These are phyloP conservation scores for Beta vulgaris DNA, from an alignment of 148 eudicot species.

Conservation along the genomic window DNA sequence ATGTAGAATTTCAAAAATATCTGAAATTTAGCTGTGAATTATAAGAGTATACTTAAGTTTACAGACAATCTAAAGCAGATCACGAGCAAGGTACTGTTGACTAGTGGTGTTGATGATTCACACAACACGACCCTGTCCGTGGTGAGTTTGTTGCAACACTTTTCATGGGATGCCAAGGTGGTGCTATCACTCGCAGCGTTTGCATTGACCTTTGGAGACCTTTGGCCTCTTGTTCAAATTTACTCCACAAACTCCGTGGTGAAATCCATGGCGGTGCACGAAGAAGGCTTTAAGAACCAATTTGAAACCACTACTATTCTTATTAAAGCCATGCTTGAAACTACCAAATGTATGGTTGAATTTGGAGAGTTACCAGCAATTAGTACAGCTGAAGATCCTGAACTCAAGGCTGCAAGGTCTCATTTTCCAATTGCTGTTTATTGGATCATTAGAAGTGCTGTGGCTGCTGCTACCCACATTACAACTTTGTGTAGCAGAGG, in stretches of 20 bases:
- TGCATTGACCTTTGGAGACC: conserved; percentile 41
- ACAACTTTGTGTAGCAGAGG: too few relatives aligned
- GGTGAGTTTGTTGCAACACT: conserved; percentile 23
- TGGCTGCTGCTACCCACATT: conserved; percentile 37
- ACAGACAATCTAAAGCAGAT: conserved; percentile 33
- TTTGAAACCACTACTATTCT: conserved; percentile 37
- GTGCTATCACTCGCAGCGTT: conserved; percentile 41
- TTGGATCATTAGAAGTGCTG: conserved; percentile 34
- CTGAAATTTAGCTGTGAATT: too few relatives aligned
- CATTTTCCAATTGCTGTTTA: conserved; percentile 43
- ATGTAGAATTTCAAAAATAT: too few relatives aligned
- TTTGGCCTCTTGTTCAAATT: conserved; percentile 41
- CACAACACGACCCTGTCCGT: conserved; percentile 35
- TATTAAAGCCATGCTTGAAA: conserved; percentile 32
- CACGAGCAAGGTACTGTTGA: conserved; percentile 31
- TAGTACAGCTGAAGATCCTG: conserved; percentile 21
- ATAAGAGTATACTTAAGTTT: too few relatives aligned
- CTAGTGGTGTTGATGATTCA: conserved; percentile 31
- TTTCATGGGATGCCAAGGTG: conserved; percentile 48
- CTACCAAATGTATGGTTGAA: too few relatives aligned
- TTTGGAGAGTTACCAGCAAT: too few relatives aligned
- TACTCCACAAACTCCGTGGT: too few relatives aligned
- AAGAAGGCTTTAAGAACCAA: conserved; percentile 25
- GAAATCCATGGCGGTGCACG: conserved; percentile 33
- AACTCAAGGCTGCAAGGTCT: conserved; percentile 19